Percentiles rank a stretch among this genome's conserved stretches.
phyloP scores from a whole-genome alignment of 106 monocot species.

The Posidonia australis region DNA sequence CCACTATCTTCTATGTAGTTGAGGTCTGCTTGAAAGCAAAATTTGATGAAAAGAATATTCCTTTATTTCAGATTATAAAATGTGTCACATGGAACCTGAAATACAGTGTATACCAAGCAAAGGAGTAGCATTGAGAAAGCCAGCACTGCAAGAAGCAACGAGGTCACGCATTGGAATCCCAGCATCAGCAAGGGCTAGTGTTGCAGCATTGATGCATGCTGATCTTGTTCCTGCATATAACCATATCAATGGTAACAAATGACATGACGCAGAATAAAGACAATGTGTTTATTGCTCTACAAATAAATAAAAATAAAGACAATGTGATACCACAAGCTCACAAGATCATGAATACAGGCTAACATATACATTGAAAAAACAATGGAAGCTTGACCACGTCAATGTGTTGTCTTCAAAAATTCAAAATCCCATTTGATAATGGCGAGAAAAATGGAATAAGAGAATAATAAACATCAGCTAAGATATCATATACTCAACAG shows the following conservation, averaged over 20 bases:
- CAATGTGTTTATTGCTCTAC: too few relatives aligned
- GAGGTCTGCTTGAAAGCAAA: slow-evolving; percentile 45
- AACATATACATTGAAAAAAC: too few relatives aligned
- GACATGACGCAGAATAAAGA: too few relatives aligned
- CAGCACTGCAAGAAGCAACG: slow-evolving; percentile 88
- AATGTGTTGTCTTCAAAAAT: too few relatives aligned
- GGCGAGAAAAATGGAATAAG: neutral
- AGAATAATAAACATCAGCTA: neutral
- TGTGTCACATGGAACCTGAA: neutral
- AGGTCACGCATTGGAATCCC: slow-evolving; percentile 95
- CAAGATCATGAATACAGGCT: too few relatives aligned
- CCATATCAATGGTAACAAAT: neutral
- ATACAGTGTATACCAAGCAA: slow-evolving; percentile 49
- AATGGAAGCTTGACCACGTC: too few relatives aligned
- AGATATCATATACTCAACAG: neutral
- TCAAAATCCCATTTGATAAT: neutral
- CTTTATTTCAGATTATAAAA: neutral
- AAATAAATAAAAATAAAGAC: too few relatives aligned
- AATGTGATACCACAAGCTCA: too few relatives aligned
- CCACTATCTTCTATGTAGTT: slow-evolving; percentile 92
- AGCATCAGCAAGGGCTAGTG: slow-evolving; percentile 92
- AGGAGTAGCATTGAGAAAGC: slow-evolving; percentile 73
- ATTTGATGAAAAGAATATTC: neutral
- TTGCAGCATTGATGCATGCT: slow-evolving; percentile 98
- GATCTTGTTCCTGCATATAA: slow-evolving; percentile 65